A percentile compares a stretch with the other conserved stretches of the same genome.
Evolutionary conservation across 306 rosid species (phyloP).

Genomic region (Psophocarpus tetragonolobus): DNA sequence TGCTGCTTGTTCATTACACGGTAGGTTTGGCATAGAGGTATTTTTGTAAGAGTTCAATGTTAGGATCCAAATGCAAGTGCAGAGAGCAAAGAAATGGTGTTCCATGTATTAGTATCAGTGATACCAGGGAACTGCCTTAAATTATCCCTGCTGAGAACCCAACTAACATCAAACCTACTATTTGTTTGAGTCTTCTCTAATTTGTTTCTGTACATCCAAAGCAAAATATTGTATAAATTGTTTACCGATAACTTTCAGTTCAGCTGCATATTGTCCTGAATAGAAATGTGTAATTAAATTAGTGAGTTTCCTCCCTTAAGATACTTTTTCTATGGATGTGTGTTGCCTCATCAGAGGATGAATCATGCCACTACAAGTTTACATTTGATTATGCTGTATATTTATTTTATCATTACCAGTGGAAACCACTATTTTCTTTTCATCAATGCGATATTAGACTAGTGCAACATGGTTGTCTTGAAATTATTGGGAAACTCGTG

Average conservation of each 20-base stretch:
- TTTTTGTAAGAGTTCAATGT: neutral
- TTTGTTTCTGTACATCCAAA: neutral
- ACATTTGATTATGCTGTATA: slow-evolving; percentile 6
- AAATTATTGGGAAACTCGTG: slow-evolving; percentile 8
- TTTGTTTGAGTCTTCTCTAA: slow-evolving; percentile 12
- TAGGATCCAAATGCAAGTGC: neutral
- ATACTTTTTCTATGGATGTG: slow-evolving; percentile 11
- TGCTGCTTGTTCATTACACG: slow-evolving; percentile 24
- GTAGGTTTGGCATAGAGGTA: slow-evolving; percentile 14
- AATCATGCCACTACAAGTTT: neutral
- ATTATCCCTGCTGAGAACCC: slow-evolving; percentile 15
- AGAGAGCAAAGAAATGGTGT: slow-evolving; percentile 7
- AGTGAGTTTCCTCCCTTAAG: slow-evolving; percentile 4
- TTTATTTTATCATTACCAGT: slow-evolving; percentile 9
- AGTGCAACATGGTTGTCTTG: neutral
- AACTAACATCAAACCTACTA: slow-evolving; percentile 1
- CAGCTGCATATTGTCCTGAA: slow-evolving; percentile 4
- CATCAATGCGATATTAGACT: neutral
- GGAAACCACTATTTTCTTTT: slow-evolving; percentile 17
- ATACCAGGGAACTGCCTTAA: slow-evolving; percentile 8
- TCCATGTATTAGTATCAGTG: neutral
- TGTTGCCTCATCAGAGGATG: slow-evolving; percentile 22
- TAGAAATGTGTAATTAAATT: neutral
- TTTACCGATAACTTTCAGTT: slow-evolving; percentile 3
- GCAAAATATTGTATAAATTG: neutral